Evolutionary conservation across 1,284 basidiomycete species (phyloP), one percentile per base, ranked within the genome.

Genomic region (Fomitopsis schrenkii): DNA sequence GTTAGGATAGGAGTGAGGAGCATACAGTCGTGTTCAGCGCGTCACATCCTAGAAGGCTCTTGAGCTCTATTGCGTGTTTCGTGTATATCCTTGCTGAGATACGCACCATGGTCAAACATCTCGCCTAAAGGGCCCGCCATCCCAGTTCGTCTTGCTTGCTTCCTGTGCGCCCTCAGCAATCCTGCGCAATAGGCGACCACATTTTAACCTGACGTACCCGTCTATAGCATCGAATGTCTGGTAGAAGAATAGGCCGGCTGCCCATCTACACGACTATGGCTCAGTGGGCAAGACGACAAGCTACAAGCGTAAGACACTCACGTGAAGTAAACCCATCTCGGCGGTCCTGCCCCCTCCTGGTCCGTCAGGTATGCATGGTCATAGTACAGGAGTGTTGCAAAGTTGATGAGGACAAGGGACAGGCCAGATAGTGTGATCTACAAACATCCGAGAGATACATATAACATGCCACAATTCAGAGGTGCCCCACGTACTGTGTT

Each of bases 111-210:
- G 75, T 99, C 97, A 72, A 98, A 98, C 83, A 97, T 88, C 74
- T 98, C 94, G 19, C 97, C 97, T 19, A 98, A 79, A 3, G 97
- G 97, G 3, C 96, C 94, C 22, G 95, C 91, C 93, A 98, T 98
- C 3, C 94, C 94, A 0, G 95, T 97, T 59, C 96, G 79, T 58
- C 97, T 81, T 14, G 97, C 97, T 77, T 99, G 97, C 76, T 97
- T 97, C 12, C 95, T 96, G 65, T 73, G 1, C 53, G 28, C 10
- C 30, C 17, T 56, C 22, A 55, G 33, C 7, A 14, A 46, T 17
- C 56, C 33, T 4, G 26, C 15, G 14, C 35, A 36, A 36, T 6
- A 7, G 8, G 9, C 10, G 19, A 1, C 38, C 19, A 22, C 50
- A n/a, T 55, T 17, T 42, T n/a, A 2, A 22, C 22, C 22, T 40